Evolutionary conservation across 192 early-diverging fungal genomes (phyloP), one percentile per base, ranked within the genome.

Genomic region (Entophlyctis luteolus): DNA sequence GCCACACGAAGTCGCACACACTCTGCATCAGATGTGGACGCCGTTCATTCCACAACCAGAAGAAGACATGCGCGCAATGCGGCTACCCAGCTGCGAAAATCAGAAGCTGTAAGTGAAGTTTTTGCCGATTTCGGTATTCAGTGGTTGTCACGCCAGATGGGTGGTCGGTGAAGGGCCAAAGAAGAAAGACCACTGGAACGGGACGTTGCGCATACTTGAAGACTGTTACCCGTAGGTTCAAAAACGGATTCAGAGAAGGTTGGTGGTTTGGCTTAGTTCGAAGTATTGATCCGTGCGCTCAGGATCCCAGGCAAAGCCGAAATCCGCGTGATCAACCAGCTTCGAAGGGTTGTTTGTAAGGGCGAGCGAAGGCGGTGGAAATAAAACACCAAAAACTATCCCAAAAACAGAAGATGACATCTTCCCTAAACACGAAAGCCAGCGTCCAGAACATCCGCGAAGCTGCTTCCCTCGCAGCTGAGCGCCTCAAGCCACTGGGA

Each of bases 1-100:
- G 93, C 80, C 95, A 99, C 90, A 93, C 89, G 84, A 99, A 99
- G 91, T 90, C 97, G 71, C 97, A 99, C 94, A 90, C 89, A 69
- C 87, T 98, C 73, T 99, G 96, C 92, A 82, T 87, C 72, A 89
- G 96, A 75, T 99, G 97, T 83, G 97, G 97, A 58, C 86, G 87
- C 68, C 90, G 94, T 68, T 88, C 95, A 48, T 96, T 96, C 91
- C 96, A 99, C 90, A 93, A 91, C 88, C 95, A 97, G 86, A 99
- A 99, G 93, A 99, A 99, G 92, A 96, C 93, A 46, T 99, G 96
- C 83, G 93, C 94, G 75, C 92, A 93, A 77, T 99, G 96, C 85
- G 95, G 93, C 59, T 99, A 96, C 82, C 96, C 96, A 46, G 83
- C 95, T 70, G 93, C 95, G 76, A 99, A 99, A 89, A 93, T 90